phyloP scores from a whole-genome alignment of 2,329 filamentous ascomycete species.

The Tolypocladium capitatum region DNA sequence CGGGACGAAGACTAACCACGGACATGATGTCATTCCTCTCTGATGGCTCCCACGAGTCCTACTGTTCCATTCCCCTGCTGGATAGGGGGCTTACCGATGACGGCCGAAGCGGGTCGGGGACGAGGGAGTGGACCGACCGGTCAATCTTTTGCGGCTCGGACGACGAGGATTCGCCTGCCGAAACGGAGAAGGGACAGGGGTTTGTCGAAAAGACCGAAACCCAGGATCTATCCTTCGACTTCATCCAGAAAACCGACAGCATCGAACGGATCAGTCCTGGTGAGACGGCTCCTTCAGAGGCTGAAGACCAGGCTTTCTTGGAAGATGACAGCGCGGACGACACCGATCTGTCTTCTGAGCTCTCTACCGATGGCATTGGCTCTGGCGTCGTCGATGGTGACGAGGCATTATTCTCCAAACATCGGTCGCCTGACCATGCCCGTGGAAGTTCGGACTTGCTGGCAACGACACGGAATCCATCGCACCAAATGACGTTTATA shows the following conservation, averaged over 20 bases:
- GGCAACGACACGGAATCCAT: conserved; percentile 18
- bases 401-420: conserved; percentile 7
- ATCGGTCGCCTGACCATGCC: conserved; percentile 20
- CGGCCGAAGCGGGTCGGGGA: conserved; percentile 25
- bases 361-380: conserved; percentile 38
- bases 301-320: conserved; percentile 30
- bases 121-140: conserved; percentile 38
- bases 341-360: conserved; percentile 49
- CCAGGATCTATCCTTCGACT: conserved; percentile 35
- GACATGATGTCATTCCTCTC: conserved; percentile 37
- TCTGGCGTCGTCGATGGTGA: conserved; percentile 29
- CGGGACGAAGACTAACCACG: conserved; percentile 14
- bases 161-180: conserved; percentile 16
- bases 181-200: conserved; percentile 6
- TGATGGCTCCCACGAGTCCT: conserved; percentile 57
- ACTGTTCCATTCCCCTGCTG: conserved; percentile 63
- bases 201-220: conserved; percentile 10
- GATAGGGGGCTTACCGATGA: conserved; percentile 51
- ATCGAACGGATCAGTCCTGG: conserved; percentile 29
- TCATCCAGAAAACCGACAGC: conserved; percentile 40
- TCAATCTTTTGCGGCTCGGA: conserved; percentile 40
- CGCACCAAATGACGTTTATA: conserved; percentile 33
- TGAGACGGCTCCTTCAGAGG: conserved; percentile 15
- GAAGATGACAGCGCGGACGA: conserved; percentile 38
- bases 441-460: conserved; percentile 9